Base-by-base conservation (phyloP, 2,329 filamentous ascomycete genomes). In the Cercospora canescens region DNA sequence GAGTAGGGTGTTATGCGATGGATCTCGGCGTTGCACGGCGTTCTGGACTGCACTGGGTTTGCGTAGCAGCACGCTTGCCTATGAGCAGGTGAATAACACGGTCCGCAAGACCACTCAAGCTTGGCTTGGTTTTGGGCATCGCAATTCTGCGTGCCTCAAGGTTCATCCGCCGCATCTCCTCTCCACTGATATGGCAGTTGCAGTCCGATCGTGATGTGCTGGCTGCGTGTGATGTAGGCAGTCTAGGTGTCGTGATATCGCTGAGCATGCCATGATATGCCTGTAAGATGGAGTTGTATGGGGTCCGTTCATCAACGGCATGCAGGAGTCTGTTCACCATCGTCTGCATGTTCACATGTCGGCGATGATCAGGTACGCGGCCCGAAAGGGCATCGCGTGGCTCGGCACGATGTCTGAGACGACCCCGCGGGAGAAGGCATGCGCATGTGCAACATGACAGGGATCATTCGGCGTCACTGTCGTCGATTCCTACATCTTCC, bases 71-170 rank as follows among this genome's bases (percentile, higher is more conserved):
- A 34, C 30, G 24, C 50, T 18, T 35, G 21, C 32, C 32, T 24
- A 4, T 7, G 6, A 28, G 60, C 60, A 62, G 50, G 2, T 34
- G 48, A 26, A 56, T 55, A 21, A 16, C 8, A 55, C 16, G 60
- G 60, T 62, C 60, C 60, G 60, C 60, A 62, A 62, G 60, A 62
- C 48, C 60, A 54, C 60, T 62, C 60, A 62, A 62, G 60, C 60
- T 41, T 62, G 6, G 60, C 60, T 62, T 62, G 60, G 60, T 55
- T 62, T 62, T 62, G 60, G 60, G 60, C 60, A 35, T 62, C 60
- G 60, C 60, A 45, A 18, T 54, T 54, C 34, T 45, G 60, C 60
- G 60, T 62, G 60, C 60, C 60, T 62, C 48, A 62, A 62, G 16
- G 28, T 35, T 56, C 28, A 14, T 12, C 8, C 45, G 11, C 45